Percentiles rank a stretch among this genome's conserved stretches.
Conservation (phyloP, 78 protist genomes). For the Bigelowiella natans region DNA sequence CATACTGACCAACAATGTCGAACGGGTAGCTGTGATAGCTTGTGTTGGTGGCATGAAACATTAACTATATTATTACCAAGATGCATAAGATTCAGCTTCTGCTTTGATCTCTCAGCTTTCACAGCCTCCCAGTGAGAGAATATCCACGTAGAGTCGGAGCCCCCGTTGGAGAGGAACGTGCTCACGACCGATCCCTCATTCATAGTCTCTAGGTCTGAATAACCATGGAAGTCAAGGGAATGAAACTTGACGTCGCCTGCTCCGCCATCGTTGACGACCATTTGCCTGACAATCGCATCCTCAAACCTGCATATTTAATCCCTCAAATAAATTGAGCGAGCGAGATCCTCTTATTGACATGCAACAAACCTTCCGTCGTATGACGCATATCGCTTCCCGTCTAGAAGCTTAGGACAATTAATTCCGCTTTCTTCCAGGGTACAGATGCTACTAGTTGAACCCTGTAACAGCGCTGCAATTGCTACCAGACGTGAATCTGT, state of each 20-base stretch:
- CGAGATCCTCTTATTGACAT: no score
- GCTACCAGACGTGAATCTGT: background rate
- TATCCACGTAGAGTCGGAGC: background rate
- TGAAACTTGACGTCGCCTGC: background rate
- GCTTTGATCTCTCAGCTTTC: background rate
- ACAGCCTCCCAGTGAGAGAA: background rate
- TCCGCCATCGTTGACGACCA: background rate
- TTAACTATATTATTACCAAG: no score
- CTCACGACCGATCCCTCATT: background rate
- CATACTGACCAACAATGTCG: no score
- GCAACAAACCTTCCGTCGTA: background rate
- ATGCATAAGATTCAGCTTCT: no score
- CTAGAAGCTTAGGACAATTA: background rate
- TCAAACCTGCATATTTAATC: no score
- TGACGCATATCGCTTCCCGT: background rate
- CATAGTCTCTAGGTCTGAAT: background rate
- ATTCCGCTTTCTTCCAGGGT: background rate
- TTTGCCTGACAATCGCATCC: background rate
- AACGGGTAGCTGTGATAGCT: no score
- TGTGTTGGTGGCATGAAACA: no score
- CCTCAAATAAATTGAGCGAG: no score
- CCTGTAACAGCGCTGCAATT: background rate
- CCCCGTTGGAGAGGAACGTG: background rate
- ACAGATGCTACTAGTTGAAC: background rate
- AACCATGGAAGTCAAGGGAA: background rate